Evolutionary conservation across 2,329 filamentous ascomycete genomes (phyloP).

Genomic region (Neofusicoccum laricinum): DNA sequence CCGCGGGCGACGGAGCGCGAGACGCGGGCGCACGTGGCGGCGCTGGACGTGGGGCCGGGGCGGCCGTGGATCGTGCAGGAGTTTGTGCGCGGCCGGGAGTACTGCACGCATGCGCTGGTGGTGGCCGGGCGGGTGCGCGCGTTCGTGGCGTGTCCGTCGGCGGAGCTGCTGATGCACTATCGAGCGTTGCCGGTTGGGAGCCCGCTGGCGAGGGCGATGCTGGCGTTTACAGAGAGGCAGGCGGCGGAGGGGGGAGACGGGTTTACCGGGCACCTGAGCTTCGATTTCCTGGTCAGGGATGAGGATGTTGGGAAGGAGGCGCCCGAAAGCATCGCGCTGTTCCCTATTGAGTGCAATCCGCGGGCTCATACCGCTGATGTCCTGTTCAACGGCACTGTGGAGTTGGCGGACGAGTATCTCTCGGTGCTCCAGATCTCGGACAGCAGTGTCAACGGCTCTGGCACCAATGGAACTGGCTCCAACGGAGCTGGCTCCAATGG

Average conservation of each 20-base stretch:
- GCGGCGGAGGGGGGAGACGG: slow-evolving; percentile 47
- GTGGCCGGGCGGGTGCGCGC: slow-evolving; percentile 62
- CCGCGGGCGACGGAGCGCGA: slow-evolving; percentile 53
- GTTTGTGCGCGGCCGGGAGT: slow-evolving; percentile 63
- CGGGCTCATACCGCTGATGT: slow-evolving; percentile 66
- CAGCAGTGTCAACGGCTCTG: slow-evolving; percentile 22
- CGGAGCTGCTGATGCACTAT: slow-evolving; percentile 66
- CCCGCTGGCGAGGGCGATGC: slow-evolving; percentile 57
- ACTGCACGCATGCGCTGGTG: slow-evolving; percentile 68
- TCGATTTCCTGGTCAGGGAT: slow-evolving; percentile 66
- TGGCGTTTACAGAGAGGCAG: slow-evolving; percentile 61
- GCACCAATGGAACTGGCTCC: background rate
- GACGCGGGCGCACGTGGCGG: slow-evolving; percentile 55
- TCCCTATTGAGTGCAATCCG: slow-evolving; percentile 71
- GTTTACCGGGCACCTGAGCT: slow-evolving; percentile 69
- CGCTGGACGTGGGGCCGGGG: slow-evolving; percentile 53
- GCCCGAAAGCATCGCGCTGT: slow-evolving; percentile 43
- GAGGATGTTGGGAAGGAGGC: slow-evolving; percentile 31
- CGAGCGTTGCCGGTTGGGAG: slow-evolving; percentile 55
- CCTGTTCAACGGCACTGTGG: slow-evolving; percentile 49
- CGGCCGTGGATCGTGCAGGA: slow-evolving; percentile 68
- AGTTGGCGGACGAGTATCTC: slow-evolving; percentile 55
- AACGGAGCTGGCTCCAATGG: slow-evolving; percentile 15
- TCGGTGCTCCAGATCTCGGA: slow-evolving; percentile 37
- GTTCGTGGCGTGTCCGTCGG: slow-evolving; percentile 65